Evolutionary conservation across 345 rosid species (phyloP), one percentile per base, ranked within the genome.

Genomic region (Moricandia moricandioides): DNA sequence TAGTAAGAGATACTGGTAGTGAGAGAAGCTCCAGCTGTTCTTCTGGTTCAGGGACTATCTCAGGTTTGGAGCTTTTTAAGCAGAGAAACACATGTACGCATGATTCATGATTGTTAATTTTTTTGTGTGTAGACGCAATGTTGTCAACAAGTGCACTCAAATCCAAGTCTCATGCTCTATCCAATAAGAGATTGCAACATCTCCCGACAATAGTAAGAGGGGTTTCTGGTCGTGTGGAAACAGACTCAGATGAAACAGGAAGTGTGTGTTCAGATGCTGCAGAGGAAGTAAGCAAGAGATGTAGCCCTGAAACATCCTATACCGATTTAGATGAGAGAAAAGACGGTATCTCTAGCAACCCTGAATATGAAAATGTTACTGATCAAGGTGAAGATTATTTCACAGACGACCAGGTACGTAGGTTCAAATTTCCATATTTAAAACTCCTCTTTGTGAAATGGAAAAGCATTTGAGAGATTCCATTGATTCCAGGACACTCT

Each of bases 1-100:
- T 55, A 69, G 73, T 78, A 26, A 82, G 40, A 79, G 92, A 83
- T 61, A 80, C 80, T n/a, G 63, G 70, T 18, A 83, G 86, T 47
- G 82, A 81, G 14, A 65, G 78, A 60, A 83, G 84, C 16, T 60
- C 85, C 16, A 83, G 78, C 67, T 79, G 81, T 79, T 82, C 86
- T 43, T 77, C 85, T 16, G 80, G 79, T 79, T 64, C 77, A 67
- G 74, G 60, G 29, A 69, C 60, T 52, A 67, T 11, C 52, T 16
- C 70, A 73, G 78, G 78, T 77, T 63, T 0, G 61, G 2, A 52
- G 49, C 8, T 43, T 37, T 24, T 64, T 14, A 64, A 43, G 49
- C 49, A 43, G 49, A 47, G 18, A 63, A 21, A 62, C 70, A 40
- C 5, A 78, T 78, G 54, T 40, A 62, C 49, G 59, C 54, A 11